These are phyloP conservation scores for Noccaea bulbosa DNA, from an alignment of 345 rosid species.

Conservation along the genomic window DNA sequence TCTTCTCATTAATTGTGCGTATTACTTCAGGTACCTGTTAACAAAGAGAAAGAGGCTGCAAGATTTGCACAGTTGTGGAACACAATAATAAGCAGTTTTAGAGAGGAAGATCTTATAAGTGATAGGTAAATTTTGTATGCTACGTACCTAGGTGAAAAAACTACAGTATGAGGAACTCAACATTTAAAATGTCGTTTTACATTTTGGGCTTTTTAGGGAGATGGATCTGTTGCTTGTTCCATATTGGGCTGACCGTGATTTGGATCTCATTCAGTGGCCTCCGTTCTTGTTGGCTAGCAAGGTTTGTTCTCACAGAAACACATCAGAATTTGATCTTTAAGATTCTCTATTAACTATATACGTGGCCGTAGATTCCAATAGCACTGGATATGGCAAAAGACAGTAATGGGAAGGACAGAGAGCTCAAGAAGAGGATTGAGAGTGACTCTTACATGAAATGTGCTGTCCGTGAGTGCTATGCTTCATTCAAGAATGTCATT, in stretches of 20 bases:
- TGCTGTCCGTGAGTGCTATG: slow-evolving; percentile 96
- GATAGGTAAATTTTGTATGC: slow-evolving; percentile 55
- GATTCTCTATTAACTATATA: slow-evolving; percentile 21
- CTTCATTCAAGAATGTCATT: slow-evolving; percentile 85
- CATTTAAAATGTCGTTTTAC: slow-evolving; percentile 5
- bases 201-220: slow-evolving; percentile 63
- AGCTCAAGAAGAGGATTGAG: slow-evolving; percentile 84
- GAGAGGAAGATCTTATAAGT: slow-evolving; percentile 96
- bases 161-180: background rate
- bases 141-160: slow-evolving; percentile 24
- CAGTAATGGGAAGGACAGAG: slow-evolving; percentile 87
- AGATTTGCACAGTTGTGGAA: slow-evolving; percentile 99
- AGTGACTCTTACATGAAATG: slow-evolving; percentile 79
- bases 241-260: slow-evolving; percentile 97
- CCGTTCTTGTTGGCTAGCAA: slow-evolving; percentile 98
- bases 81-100: slow-evolving; percentile 88
- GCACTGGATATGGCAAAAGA: slow-evolving; percentile 99
- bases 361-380: slow-evolving; percentile 74
- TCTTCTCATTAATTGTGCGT: slow-evolving; percentile 23
- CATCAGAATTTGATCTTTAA: slow-evolving; percentile 12
- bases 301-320: slow-evolving; percentile 51
- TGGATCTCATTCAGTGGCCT: slow-evolving; percentile 94
- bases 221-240: slow-evolving; percentile 98
- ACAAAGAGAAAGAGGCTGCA: slow-evolving; percentile 82
- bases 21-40: slow-evolving; percentile 55